phyloP scores from a whole-genome alignment of 192 early-diverging fungal genomes.

The Backusella circina region DNA sequence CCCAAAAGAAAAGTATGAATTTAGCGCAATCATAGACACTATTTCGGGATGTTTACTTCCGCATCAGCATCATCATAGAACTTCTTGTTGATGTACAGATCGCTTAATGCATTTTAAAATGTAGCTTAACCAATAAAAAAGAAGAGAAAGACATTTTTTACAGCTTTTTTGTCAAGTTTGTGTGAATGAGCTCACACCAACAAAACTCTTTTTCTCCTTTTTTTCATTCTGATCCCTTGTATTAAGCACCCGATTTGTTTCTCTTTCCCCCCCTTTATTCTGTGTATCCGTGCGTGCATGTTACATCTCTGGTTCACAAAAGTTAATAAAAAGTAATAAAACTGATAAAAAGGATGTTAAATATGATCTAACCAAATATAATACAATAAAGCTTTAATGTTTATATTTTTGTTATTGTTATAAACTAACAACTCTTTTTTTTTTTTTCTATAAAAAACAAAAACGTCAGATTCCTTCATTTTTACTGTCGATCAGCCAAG shows the following conservation, averaged over 20 bases:
- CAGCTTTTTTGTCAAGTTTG: background rate
- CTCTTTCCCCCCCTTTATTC: background rate
- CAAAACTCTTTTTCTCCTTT: background rate
- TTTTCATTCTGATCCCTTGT: background rate
- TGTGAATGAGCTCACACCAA: background rate
- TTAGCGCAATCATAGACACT: background rate
- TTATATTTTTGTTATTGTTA: background rate
- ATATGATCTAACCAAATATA: background rate
- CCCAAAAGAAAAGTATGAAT: background rate
- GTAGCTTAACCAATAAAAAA: background rate
- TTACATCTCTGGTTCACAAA: background rate
- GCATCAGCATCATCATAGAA: background rate
- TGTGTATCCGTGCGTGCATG: conserved; percentile 4
- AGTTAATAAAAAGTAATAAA: background rate
- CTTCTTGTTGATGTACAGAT: background rate
- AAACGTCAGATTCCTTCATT: background rate
- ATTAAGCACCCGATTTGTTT: background rate
- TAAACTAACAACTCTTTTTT: background rate
- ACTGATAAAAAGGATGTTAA: background rate
- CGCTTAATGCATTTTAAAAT: background rate
- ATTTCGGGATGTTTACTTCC: background rate
- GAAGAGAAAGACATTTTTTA: background rate
- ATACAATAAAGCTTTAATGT: background rate
- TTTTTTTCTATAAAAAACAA: background rate
- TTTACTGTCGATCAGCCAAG: background rate